A percentile compares a stretch with the other conserved stretches of the same genome.
phyloP scores from a whole-genome alignment of 23 red algal genomes.

The Gracilaria gracilis region DNA sequence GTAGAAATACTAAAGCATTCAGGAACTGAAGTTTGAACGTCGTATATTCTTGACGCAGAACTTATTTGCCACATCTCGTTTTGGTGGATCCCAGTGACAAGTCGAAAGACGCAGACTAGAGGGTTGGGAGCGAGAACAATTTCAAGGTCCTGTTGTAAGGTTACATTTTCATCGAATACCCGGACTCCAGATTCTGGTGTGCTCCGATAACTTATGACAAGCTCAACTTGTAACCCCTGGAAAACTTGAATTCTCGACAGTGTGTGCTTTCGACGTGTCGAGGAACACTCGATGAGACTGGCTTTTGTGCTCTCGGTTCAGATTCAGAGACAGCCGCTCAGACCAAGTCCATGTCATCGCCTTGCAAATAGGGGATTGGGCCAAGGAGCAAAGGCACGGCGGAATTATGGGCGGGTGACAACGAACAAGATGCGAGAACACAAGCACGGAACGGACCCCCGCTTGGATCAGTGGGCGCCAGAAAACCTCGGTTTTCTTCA shows the following conservation, averaged over 20 bases:
- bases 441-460: neutral
- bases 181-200: no score
- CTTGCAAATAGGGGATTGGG: neutral
- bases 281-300: neutral
- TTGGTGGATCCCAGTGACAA: no score
- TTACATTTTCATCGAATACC: no score
- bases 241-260: neutral
- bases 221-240: no score
- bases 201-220: neutral
- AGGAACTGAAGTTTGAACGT: no score
- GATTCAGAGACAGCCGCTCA: neutral
- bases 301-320: neutral
- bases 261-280: neutral
- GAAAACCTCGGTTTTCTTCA: slow-evolving; percentile 85
- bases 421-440: neutral
- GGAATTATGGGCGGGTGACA: neutral
- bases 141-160: no score
- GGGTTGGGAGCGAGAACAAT: no score
- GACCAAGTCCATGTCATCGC: neutral
- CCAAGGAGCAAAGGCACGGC: neutral
- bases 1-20: no score
- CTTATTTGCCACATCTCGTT: no score
- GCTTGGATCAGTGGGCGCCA: slow-evolving; percentile 53
- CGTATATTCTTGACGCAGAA: no score
- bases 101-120: no score